Conservation (phyloP, 2,329 filamentous ascomycete genomes). For the Sclerotiophoma versabilis region DNA sequence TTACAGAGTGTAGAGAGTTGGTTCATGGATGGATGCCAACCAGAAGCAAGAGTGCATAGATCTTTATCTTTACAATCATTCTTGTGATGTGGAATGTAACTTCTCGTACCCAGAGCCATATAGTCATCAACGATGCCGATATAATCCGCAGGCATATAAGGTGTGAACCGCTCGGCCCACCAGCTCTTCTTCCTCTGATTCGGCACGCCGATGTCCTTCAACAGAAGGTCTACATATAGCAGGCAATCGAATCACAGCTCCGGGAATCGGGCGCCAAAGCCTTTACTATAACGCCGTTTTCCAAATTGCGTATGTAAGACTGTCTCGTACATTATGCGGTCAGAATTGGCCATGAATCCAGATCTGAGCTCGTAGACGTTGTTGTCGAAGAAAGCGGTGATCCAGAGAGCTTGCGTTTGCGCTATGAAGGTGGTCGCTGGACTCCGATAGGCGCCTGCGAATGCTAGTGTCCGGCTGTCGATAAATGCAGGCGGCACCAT, state of each 20-base stretch:
- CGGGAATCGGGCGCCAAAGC: slow-evolving; percentile 38
- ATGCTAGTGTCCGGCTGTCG: slow-evolving; percentile 48
- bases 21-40: too few species aligned
- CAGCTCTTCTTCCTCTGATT: slow-evolving; percentile 31
- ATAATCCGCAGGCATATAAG: slow-evolving; percentile 39
- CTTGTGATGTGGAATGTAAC: background rate
- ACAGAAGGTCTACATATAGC: slow-evolving; percentile 40
- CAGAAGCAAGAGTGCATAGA: too few species aligned
- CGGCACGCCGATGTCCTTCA: slow-evolving; percentile 34
- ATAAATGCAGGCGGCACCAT: slow-evolving; percentile 49
- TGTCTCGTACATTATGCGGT: slow-evolving; percentile 34
- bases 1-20: too few species aligned
- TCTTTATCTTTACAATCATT: too few species aligned
- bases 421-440: slow-evolving; percentile 48
- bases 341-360: background rate
- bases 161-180: slow-evolving; percentile 32
- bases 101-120: slow-evolving; percentile 7
- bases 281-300: slow-evolving; percentile 40
- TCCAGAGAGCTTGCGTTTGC: slow-evolving; percentile 52
- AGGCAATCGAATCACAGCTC: slow-evolving; percentile 42
- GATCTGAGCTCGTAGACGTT: slow-evolving; percentile 45
- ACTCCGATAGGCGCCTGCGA: slow-evolving; percentile 50
- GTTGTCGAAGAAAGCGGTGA: slow-evolving; percentile 68
- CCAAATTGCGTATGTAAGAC: slow-evolving; percentile 41
- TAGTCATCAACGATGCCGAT: slow-evolving; percentile 34